Conservation (phyloP, 805 yeast genomes). For the Barnettozyma vustinii region DNA sequence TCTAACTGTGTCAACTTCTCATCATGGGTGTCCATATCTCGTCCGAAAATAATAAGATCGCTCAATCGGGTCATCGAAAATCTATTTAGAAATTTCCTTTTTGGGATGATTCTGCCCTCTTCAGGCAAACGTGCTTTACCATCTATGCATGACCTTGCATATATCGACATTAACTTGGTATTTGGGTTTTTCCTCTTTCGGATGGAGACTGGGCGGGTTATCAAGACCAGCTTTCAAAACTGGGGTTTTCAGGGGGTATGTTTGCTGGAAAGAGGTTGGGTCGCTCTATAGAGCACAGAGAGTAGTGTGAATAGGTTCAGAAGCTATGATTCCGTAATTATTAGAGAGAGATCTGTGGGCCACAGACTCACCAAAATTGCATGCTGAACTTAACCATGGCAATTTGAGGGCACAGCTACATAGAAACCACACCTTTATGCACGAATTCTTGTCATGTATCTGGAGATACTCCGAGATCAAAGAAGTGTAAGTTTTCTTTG, state of each 20-base stretch:
- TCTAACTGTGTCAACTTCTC: background rate
- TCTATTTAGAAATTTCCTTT: background rate
- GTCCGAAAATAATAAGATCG: background rate
- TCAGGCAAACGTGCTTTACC: background rate
- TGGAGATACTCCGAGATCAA: background rate
- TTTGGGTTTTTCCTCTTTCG: constrained; percentile 3
- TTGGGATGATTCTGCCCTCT: background rate
- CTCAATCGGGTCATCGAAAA: background rate
- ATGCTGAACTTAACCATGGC: background rate
- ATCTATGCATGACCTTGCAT: background rate
- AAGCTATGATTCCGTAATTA: background rate
- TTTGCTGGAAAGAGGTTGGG: background rate
- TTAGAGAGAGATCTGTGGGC: no score
- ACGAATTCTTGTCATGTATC: background rate
- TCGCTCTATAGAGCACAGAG: background rate
- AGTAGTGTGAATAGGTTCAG: no score
- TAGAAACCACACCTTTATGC: background rate
- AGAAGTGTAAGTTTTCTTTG: background rate
- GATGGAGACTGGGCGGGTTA: background rate
- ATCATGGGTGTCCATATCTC: background rate
- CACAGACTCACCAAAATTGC: no score
- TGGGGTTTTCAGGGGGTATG: background rate
- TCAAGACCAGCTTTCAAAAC: no score
- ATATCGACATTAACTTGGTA: background rate
- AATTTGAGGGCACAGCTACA: background rate